Evolutionary conservation across 345 rosid species (phyloP).

Genomic region (Psidium guajava): DNA sequence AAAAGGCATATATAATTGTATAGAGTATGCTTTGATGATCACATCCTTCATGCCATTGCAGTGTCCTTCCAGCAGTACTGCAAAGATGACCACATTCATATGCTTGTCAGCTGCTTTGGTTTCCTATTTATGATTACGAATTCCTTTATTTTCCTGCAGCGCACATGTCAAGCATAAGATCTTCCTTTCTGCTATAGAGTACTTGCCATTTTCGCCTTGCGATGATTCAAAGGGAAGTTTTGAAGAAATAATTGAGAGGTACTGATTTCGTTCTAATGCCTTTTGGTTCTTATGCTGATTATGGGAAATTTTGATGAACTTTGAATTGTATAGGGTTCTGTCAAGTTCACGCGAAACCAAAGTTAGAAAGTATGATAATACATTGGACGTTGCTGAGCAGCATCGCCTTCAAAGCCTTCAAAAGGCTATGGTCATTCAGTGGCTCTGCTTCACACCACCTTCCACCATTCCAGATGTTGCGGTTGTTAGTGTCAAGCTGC

Average conservation of each 20-base stretch:
- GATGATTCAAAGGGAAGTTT: slow-evolving; percentile 81
- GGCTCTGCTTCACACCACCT: slow-evolving; percentile 98
- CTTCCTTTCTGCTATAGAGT: slow-evolving; percentile 87
- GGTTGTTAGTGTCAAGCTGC: slow-evolving; percentile 60
- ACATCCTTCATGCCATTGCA: not conserved
- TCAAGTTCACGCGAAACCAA: slow-evolving; percentile 85
- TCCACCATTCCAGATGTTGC: slow-evolving; percentile 61
- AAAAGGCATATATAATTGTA: not conserved
- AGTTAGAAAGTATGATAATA: slow-evolving; percentile 59
- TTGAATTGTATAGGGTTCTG: slow-evolving; percentile 50
- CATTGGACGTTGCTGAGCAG: slow-evolving; percentile 85
- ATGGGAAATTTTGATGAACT: not conserved
- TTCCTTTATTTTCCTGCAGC: slow-evolving; percentile 22
- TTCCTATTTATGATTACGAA: not conserved
- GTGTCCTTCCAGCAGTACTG: not conserved
- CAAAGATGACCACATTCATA: not conserved
- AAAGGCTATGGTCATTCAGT: slow-evolving; percentile 86
- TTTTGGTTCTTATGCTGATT: not conserved
- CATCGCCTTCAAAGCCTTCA: slow-evolving; percentile 89
- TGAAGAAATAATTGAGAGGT: slow-evolving; percentile 97
- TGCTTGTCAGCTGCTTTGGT: not conserved
- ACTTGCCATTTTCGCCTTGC: slow-evolving; percentile 61
- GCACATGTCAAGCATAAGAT: slow-evolving; percentile 85
- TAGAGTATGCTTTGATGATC: not conserved
- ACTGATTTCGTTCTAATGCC: slow-evolving; percentile 4